Evolutionary conservation across 805 yeast genomes (phyloP).

Genomic region (Nakazawaea peltata): DNA sequence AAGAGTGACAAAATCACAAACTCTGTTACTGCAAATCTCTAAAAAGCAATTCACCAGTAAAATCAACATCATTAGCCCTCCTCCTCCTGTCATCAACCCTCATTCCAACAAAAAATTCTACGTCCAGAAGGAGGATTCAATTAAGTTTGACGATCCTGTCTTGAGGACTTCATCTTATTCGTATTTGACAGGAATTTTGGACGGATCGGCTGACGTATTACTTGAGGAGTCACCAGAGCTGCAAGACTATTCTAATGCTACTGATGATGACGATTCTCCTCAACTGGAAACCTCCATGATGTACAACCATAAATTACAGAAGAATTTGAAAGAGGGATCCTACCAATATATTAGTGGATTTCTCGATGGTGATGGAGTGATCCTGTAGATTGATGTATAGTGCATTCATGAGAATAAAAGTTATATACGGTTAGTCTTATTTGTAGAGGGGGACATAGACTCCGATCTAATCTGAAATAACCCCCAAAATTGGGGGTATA

Average conservation of each 20-base stretch:
- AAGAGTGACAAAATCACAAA: too few species aligned
- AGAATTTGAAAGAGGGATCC: slow-evolving; percentile 7
- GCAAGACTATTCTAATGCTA: background rate
- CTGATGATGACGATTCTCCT: background rate
- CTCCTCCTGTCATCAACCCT: background rate
- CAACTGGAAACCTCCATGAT: slow-evolving; percentile 1
- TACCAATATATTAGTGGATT: slow-evolving; percentile 5
- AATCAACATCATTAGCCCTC: slow-evolving; percentile 3
- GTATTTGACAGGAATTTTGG: slow-evolving; percentile 6
- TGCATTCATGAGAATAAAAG: too few species aligned
- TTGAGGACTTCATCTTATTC: slow-evolving; percentile 7
- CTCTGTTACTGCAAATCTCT: too few species aligned
- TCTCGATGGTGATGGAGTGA: background rate
- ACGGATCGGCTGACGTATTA: background rate
- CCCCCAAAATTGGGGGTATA: too few species aligned
- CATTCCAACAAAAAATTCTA: slow-evolving; percentile 2
- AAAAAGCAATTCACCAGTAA: slow-evolving; percentile 3
- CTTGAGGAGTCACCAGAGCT: background rate
- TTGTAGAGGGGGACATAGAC: too few species aligned
- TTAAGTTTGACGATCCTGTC: slow-evolving; percentile 9
- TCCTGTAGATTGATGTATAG: too few species aligned
- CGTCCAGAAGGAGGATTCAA: slow-evolving; percentile 5
- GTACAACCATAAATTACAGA: slow-evolving; percentile 1
- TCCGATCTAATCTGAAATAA: too few species aligned
- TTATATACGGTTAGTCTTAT: too few species aligned